Evolutionary conservation across 2,329 filamentous ascomycete species (phyloP).

Genomic region (Graphiopsis chlorocephala): DNA sequence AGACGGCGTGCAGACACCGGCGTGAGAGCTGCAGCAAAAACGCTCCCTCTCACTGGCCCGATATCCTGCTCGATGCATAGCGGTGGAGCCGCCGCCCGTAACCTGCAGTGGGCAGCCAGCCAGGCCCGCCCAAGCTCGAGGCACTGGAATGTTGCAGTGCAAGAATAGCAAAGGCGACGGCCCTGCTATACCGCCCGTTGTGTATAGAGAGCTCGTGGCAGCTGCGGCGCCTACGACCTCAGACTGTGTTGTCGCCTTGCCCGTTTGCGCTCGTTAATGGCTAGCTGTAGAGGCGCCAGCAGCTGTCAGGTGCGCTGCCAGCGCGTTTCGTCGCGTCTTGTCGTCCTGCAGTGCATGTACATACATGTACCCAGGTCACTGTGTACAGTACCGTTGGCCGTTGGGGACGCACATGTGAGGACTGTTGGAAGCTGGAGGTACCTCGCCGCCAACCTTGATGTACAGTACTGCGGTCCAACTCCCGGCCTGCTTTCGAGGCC

Average conservation of each 20-base stretch:
- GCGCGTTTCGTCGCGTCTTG: conserved; percentile 8
- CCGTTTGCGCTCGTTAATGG: not conserved
- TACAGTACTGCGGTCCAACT: not conserved
- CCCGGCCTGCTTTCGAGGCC: not conserved
- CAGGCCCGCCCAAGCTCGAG: conserved; percentile 8
- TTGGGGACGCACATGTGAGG: conserved; percentile 13
- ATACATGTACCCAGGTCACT: conserved; percentile 2
- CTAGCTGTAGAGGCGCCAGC: not conserved
- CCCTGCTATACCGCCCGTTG: conserved; percentile 11
- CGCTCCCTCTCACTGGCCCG: not conserved
- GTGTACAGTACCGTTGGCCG: not conserved
- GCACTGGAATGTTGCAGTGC: conserved; percentile 3
- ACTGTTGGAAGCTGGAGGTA: not conserved
- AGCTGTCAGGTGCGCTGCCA: not conserved
- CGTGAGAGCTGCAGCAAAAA: conserved; percentile 2
- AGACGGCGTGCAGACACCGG: conserved; percentile 6
- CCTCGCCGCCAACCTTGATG: not conserved
- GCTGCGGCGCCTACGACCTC: conserved; percentile 7
- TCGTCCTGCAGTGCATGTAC: conserved; percentile 5
- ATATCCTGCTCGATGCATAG: not conserved
- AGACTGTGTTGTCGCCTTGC: not conserved
- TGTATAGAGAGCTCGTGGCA: conserved; percentile 4
- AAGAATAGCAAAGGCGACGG: conserved; percentile 6
- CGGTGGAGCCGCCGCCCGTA: not conserved
- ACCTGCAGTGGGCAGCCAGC: conserved; percentile 8